Conservation (phyloP, 177 flowering plant species). For the Vitis hybrid region DNA sequence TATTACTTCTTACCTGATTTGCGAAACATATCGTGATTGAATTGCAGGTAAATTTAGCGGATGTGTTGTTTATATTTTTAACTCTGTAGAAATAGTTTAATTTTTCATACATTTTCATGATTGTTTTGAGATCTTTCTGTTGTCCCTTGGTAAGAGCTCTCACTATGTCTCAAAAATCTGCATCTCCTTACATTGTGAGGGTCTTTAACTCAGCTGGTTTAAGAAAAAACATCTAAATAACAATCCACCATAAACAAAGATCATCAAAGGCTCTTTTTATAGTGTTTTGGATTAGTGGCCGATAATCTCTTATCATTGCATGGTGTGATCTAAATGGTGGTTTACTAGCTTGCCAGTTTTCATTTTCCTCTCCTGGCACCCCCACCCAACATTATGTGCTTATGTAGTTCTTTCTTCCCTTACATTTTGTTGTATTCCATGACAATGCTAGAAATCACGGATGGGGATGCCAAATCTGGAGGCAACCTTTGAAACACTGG, state of each 20-base stretch:
- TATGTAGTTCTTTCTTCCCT: neutral
- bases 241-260: neutral
- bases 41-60: neutral
- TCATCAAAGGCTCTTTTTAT: neutral
- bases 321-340: slow-evolving; percentile 4
- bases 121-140: neutral
- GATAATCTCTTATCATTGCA: neutral
- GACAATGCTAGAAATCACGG: slow-evolving; percentile 58
- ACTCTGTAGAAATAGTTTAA: neutral
- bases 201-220: no score
- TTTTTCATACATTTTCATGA: neutral
- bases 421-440: slow-evolving; percentile 32
- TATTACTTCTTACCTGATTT: neutral
- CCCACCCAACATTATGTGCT: neutral
- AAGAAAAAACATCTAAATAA: no score
- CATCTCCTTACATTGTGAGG: neutral
- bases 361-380: neutral
- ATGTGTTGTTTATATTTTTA: no score
- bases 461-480: slow-evolving; percentile 83
- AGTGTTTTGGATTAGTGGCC: neutral
- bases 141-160: neutral
- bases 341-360: neutral
- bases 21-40: neutral
- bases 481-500: slow-evolving; percentile 80
- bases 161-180: neutral